Evolutionary conservation across 2,329 filamentous ascomycete genomes (phyloP).

Genomic region (Neospermospora avenae): DNA sequence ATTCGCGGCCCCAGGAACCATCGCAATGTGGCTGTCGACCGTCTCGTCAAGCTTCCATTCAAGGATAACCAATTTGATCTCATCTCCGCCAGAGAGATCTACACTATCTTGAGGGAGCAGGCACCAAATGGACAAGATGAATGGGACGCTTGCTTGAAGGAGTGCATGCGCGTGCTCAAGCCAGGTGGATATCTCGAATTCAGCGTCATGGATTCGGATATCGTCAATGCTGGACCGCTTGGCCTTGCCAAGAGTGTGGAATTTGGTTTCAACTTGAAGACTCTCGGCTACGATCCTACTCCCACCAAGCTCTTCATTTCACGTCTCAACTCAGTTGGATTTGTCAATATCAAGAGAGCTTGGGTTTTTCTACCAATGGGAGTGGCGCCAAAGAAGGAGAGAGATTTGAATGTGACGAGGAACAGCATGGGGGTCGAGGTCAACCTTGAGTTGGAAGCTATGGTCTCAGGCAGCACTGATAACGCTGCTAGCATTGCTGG

Average conservation of each 20-base stretch:
- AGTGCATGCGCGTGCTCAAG: slow-evolving; percentile 85
- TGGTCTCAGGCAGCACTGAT: slow-evolving; percentile 65
- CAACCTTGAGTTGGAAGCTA: slow-evolving; percentile 57
- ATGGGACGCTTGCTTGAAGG: slow-evolving; percentile 78
- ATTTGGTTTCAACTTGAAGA: slow-evolving; percentile 86
- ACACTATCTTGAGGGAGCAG: slow-evolving; percentile 75
- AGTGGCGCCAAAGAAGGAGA: slow-evolving; percentile 36
- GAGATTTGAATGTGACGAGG: slow-evolving; percentile 40
- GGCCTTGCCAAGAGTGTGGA: slow-evolving; percentile 84
- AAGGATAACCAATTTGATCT: slow-evolving; percentile 84
- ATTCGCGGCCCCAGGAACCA: slow-evolving; percentile 86
- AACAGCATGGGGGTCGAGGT: slow-evolving; percentile 40
- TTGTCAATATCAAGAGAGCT: slow-evolving; percentile 74
- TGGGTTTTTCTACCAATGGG: slow-evolving; percentile 92
- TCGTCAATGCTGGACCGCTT: slow-evolving; percentile 77
- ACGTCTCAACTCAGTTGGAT: slow-evolving; percentile 71
- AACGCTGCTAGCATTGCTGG: slow-evolving; percentile 74
- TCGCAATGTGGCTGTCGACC: slow-evolving; percentile 73
- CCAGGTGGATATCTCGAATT: slow-evolving; percentile 93
- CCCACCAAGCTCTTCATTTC: slow-evolving; percentile 79
- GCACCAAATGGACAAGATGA: slow-evolving; percentile 72
- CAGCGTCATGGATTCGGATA: slow-evolving; percentile 81
- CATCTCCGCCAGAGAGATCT: slow-evolving; percentile 82
- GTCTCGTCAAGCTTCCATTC: slow-evolving; percentile 80
- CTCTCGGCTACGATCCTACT: slow-evolving; percentile 81